phyloP scores from a whole-genome alignment of 352 stramenopile genomes.

The Pilasporangium apinafurcum region DNA sequence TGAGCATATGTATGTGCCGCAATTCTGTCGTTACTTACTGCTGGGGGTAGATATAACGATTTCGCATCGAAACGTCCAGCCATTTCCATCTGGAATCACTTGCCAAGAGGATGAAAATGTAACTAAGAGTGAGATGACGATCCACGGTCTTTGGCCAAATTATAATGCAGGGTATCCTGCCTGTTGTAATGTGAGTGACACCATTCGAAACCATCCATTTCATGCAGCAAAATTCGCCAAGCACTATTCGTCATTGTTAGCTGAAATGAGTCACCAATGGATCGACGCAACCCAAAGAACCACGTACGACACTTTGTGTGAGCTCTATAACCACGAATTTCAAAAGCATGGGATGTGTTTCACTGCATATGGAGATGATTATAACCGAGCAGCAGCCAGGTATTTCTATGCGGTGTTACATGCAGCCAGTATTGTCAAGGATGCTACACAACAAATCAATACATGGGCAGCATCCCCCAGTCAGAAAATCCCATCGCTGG shows the following conservation, averaged over 20 bases:
- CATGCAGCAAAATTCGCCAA: slow-evolving; percentile 31
- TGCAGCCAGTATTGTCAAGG: slow-evolving; percentile 22
- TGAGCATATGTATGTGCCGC: slow-evolving; percentile 73
- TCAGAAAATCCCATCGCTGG: slow-evolving; percentile 21
- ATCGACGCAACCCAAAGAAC: slow-evolving; percentile 49
- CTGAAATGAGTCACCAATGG: slow-evolving; percentile 56
- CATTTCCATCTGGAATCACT: slow-evolving; percentile 45
- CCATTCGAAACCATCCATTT: slow-evolving; percentile 51
- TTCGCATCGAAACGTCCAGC: slow-evolving; percentile 74
- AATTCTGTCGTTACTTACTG: slow-evolving; percentile 78
- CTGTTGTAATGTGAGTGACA: slow-evolving; percentile 65
- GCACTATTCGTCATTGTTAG: slow-evolving; percentile 37
- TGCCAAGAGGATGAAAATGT: slow-evolving; percentile 29
- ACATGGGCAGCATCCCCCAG: slow-evolving; percentile 29
- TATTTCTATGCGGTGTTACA: slow-evolving; percentile 68
- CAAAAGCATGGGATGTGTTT: slow-evolving; percentile 78
- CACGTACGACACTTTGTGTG: slow-evolving; percentile 63
- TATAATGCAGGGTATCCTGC: slow-evolving; percentile 66
- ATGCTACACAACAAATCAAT: slow-evolving; percentile 51
- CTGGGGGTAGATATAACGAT: slow-evolving; percentile 67
- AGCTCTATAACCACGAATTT: slow-evolving; percentile 80
- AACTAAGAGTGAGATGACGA: slow-evolving; percentile 50
- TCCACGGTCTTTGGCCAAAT: slow-evolving; percentile 76
- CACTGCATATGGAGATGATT: slow-evolving; percentile 44
- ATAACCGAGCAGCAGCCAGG: slow-evolving; percentile 46